These are phyloP conservation scores for Boletus calvinii DNA, from an alignment of 1,284 basidiomycete genomes.

Conservation along the genomic window DNA sequence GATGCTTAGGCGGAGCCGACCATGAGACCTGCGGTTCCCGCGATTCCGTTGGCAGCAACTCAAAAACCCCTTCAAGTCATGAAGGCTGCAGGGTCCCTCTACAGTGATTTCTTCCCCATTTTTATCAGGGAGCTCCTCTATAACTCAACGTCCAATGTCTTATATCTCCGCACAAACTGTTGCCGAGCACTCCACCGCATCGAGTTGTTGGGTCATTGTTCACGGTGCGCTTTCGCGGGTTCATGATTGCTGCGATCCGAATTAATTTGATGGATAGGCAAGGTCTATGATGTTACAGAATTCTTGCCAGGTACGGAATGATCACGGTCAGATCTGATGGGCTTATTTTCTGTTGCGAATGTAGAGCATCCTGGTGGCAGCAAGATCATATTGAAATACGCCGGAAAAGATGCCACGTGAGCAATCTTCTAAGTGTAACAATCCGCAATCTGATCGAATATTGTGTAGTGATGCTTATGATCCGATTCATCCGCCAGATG, in stretches of 20 bases:
- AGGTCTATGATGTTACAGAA: slow-evolving; percentile 72
- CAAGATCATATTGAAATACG: slow-evolving; percentile 66
- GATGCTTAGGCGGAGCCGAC: slow-evolving; percentile 4
- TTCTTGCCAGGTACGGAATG: slow-evolving; percentile 51
- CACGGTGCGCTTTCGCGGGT: slow-evolving; percentile 46
- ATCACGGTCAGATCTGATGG: slow-evolving; percentile 4
- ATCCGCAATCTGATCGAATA: not conserved
- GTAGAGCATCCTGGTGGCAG: slow-evolving; percentile 55
- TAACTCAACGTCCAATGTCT: slow-evolving; percentile 13
- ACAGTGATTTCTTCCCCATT: not conserved
- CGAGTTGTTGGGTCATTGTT: slow-evolving; percentile 73
- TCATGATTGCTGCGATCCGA: not conserved
- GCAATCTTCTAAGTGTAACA: slow-evolving; percentile 13
- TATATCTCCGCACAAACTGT: slow-evolving; percentile 33
- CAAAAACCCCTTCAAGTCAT: slow-evolving; percentile 11
- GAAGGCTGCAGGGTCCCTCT: not conserved
- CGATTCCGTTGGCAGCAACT: slow-evolving; percentile 17
- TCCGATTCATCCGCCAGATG: slow-evolving; percentile 63
- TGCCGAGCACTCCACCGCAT: slow-evolving; percentile 41
- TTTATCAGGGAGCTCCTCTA: not conserved
- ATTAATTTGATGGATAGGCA: slow-evolving; percentile 37
- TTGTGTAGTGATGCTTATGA: slow-evolving; percentile 51
- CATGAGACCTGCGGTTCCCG: slow-evolving; percentile 13
- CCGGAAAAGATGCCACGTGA: slow-evolving; percentile 73
- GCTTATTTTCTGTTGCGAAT: not conserved